Percentiles rank a stretch among this genome's conserved stretches.
Conservation (phyloP, 1,139 yeast species). For the Kodamaea suecica region DNA sequence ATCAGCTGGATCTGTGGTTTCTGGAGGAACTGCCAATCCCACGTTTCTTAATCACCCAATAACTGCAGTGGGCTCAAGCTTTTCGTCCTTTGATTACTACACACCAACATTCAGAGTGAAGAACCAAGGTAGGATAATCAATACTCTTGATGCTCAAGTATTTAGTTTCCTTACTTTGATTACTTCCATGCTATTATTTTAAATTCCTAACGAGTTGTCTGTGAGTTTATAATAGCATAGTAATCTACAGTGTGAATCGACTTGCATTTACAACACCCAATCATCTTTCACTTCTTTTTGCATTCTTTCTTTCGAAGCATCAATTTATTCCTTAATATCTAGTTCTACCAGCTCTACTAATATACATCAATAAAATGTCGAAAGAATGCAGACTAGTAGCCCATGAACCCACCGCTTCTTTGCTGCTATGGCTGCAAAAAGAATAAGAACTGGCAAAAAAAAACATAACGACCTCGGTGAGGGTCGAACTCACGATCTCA, state of each 20-base stretch:
- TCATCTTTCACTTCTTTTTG: no score
- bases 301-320: no score
- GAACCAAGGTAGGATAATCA: constrained; percentile 8
- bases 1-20: not conserved
- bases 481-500: constrained; percentile 47
- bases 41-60: constrained; percentile 14
- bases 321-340: no score
- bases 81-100: constrained; percentile 11
- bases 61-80: constrained; percentile 13
- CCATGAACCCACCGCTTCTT: no score
- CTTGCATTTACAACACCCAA: no score
- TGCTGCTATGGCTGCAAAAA: constrained; percentile 3
- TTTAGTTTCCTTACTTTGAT: constrained; percentile 10
- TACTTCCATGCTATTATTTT: constrained; percentile 7
- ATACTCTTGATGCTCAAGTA: constrained; percentile 6
- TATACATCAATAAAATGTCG: not conserved
- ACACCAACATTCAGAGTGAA: constrained; percentile 8
- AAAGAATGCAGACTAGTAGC: not conserved
- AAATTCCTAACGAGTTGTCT: not conserved
- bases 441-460: no score
- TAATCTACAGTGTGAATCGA: no score
- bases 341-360: not conserved
- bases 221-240: no score
- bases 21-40: constrained; percentile 7
- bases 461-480: constrained; percentile 42